Base-by-base conservation (phyloP, 2,329 filamentous ascomycete species). In the Neonectria magnoliae region DNA sequence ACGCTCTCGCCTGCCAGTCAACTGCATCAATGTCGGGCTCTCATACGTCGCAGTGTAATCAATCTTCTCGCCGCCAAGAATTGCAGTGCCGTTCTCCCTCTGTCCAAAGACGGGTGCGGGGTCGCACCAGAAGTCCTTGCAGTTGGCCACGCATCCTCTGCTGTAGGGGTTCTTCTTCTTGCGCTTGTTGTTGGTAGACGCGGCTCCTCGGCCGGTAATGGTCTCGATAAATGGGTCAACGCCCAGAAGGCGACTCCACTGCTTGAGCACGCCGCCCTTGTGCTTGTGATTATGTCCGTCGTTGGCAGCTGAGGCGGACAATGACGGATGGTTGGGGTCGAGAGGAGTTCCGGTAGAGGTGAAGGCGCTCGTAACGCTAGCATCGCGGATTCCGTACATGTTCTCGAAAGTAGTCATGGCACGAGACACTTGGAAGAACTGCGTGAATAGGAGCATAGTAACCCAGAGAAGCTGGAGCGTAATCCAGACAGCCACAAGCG, bases 401-500 rank as follows among this genome's bases (percentile, higher is more conserved):
- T 94, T 97, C 80, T 99, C 96, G 80, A 93, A 98, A 0, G 96
- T 99, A 1, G 96, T 99, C 84, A 97, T 91, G 62, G 94, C 97
- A 66, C 94, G 90, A 0, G 94, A 92, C 56, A 99, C 91, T 77
- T 99, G 96, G 55, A 98, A 86, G 56, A 98, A 89, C 77, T 99
- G 97, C 5, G 98, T 97, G 68, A 94, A 91, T 64, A 98, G 86
- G 36, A 99, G 89, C 94, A 99, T 98, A n/a, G 91, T 90, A 3
- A 98, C 93, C 96, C 96, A 99, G 20, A 93, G 91, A 33, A 98
- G 86, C 79, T 99, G 97, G 47, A 98, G 83, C 2, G 87, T 86
- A 7, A 87, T 87, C 96, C 96, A 99, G 29, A 93, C 81, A 13
- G 88, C 87, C 20, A 97, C 84, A 11, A 97, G 83, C 27, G 97